These are phyloP conservation scores for Aspergillus ibericus DNA, from an alignment of 2,329 filamentous ascomycete genomes.

Conservation along the genomic window DNA sequence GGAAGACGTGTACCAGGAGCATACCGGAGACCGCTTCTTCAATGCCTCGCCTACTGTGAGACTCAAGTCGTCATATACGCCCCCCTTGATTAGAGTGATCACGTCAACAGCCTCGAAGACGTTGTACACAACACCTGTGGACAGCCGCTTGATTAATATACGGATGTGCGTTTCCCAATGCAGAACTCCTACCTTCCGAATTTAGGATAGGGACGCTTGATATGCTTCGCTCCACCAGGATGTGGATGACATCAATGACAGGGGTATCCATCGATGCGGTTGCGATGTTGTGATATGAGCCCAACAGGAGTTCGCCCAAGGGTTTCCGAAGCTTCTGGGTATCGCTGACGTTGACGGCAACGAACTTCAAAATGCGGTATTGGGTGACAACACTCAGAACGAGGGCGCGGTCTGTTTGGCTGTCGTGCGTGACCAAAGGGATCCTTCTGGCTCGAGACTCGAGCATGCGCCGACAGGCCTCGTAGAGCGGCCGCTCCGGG, in stretches of 20 bases:
- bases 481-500: conserved; percentile 84
- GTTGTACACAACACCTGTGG: conserved; percentile 73
- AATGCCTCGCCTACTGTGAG: conserved; percentile 85
- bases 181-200: conserved; percentile 54
- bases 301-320: conserved; percentile 77
- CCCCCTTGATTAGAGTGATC: conserved; percentile 91
- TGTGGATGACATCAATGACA: conserved; percentile 90
- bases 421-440: conserved; percentile 87
- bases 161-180: neutral
- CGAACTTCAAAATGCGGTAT: conserved; percentile 97
- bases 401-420: conserved; percentile 87
- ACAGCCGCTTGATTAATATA: neutral
- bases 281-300: conserved; percentile 76
- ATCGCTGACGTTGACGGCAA: conserved; percentile 89
- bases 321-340: conserved; percentile 87
- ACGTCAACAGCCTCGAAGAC: conserved; percentile 98
- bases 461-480: conserved; percentile 92
- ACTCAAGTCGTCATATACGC: conserved; percentile 85
- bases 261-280: conserved; percentile 86
- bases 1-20: conserved; percentile 58
- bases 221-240: conserved; percentile 90
- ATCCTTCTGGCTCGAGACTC: conserved; percentile 90
- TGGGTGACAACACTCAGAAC: conserved; percentile 97
- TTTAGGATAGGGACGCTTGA: conserved; percentile 94
- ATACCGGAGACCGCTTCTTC: conserved; percentile 74